Base-by-base conservation (phyloP, 1,284 basidiomycete genomes). In the Marasmius sp. region DNA sequence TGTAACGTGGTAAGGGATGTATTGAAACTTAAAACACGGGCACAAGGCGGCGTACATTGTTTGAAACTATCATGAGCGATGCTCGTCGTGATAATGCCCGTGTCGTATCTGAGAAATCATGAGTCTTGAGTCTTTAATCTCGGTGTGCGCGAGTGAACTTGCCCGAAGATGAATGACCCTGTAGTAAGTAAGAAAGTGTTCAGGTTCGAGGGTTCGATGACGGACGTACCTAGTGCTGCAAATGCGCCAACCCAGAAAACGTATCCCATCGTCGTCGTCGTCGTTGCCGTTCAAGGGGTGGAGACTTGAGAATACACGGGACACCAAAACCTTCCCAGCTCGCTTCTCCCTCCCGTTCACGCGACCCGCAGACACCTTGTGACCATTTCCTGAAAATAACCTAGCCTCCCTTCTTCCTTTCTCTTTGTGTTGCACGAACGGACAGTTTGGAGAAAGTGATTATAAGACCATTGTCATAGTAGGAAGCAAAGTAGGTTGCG, bases 61-160 rank as follows among this genome's bases (percentile, higher is more conserved):
- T 68, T 66, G 60, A 68, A 66, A 41, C 64, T 65, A 11, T 60
- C 49, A 63, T 66, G 67, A 57, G 65, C 65, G 37, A 66, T 66
- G 59, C 65, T 64, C 4, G 65, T 66, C 2, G 67, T 68, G 27
- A 65, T 65, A 18, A 66, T 64, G 12, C 63, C 65, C 36, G 65
- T 66, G 57, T 67, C 66, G 43, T 63, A 64, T 27, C 65, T 63
- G 36, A 27, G 9, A 52, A 16, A 61, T 20, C 2, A 43, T 33
- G 43, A 22, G 43, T n/a, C 38, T 8, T 12, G 38, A 52, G 34
- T 33, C 10, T 51, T 20, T 1, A 37, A 3, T 27, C 34, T 51
- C 33, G 20, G 27, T 8, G 1, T 59, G n/a, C 18, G 33, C 4
- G 22, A 16, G 36, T 16, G 33, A 45, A 54, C 38, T 33, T 36